A percentile compares a stretch with the other conserved stretches of the same genome.
Conservation (phyloP, 2,329 filamentous ascomycete genomes). For the Fusarium hainanense region DNA sequence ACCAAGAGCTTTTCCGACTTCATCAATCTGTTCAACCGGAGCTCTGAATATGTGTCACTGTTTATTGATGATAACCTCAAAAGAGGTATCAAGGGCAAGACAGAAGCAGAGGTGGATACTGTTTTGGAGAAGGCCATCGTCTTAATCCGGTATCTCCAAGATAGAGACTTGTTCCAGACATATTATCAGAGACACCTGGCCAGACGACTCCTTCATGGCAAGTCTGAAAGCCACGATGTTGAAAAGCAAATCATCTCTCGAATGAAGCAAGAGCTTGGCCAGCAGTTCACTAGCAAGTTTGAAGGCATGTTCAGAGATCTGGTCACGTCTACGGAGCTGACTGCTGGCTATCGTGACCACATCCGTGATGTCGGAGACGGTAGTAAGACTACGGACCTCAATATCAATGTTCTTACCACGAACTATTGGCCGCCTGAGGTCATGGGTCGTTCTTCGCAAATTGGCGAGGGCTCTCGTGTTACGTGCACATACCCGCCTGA, state of each 20-base stretch:
- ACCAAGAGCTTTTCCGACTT: constrained; percentile 91
- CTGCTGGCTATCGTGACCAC: constrained; percentile 78
- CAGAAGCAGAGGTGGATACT: constrained; percentile 84
- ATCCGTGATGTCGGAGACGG: constrained; percentile 64
- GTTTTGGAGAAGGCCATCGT: constrained; percentile 91
- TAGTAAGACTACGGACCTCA: constrained; percentile 73
- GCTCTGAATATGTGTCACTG: constrained; percentile 91
- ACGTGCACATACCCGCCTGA: constrained; percentile 78
- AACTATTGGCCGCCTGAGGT: constrained; percentile 96
- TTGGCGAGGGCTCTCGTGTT: constrained; percentile 57
- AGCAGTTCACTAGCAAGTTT: constrained; percentile 90
- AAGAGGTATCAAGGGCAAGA: constrained; percentile 92
- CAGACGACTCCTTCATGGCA: constrained; percentile 85
- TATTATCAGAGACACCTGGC: constrained; percentile 99
- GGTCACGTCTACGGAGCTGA: constrained; percentile 85
- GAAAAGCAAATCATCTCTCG: constrained; percentile 96
- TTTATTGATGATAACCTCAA: constrained; percentile 98
- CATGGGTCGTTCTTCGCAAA: constrained; percentile 72
- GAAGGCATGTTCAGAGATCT: constrained; percentile 99
- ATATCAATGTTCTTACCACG: constrained; percentile 86
- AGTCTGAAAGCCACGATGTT: constrained; percentile 89
- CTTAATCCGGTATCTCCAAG: constrained; percentile 85
- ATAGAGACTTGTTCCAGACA: constrained; percentile 94
- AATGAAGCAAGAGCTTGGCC: constrained; percentile 97
- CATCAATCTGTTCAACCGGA: constrained; percentile 88